Percentiles rank a stretch among this genome's conserved stretches.
phyloP scores from a whole-genome alignment of 2,329 filamentous ascomycete genomes.

The Apiospora kogelbergensis region DNA sequence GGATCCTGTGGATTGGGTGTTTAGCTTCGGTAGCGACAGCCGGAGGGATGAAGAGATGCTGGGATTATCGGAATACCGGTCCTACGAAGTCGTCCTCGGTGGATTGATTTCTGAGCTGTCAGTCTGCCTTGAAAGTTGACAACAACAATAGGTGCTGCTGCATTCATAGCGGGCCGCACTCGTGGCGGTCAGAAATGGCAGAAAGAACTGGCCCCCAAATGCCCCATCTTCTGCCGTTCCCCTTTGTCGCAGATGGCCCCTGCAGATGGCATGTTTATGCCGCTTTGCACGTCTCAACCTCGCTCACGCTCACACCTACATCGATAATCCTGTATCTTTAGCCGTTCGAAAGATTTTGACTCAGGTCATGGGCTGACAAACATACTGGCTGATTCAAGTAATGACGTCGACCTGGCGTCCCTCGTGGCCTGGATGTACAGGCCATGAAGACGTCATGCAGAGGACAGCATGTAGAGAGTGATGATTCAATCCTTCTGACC shows the following conservation, averaged over 20 bases:
- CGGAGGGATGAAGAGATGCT: neutral
- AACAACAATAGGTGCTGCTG: neutral
- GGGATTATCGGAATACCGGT: neutral
- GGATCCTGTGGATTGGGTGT: neutral
- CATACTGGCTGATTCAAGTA: neutral
- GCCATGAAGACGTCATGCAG: neutral
- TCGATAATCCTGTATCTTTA: neutral
- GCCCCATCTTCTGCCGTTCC: neutral
- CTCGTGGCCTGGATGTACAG: neutral
- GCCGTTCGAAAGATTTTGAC: neutral
- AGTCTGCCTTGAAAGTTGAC: neutral
- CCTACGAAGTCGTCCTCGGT: neutral
- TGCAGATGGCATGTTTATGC: neutral
- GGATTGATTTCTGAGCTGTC: neutral
- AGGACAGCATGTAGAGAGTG: too few species aligned
- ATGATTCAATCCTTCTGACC: too few species aligned
- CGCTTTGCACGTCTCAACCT: neutral
- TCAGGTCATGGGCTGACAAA: neutral
- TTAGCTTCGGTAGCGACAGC: constrained; percentile 1
- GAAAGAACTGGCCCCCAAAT: neutral
- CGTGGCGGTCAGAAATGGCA: neutral
- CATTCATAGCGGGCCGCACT: too few species aligned
- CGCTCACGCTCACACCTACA: neutral
- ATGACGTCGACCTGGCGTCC: neutral
- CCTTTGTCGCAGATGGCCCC: neutral